Evolutionary conservation across 257 asterid genomes (phyloP).

Genomic region (Primulina huaijiensis): DNA sequence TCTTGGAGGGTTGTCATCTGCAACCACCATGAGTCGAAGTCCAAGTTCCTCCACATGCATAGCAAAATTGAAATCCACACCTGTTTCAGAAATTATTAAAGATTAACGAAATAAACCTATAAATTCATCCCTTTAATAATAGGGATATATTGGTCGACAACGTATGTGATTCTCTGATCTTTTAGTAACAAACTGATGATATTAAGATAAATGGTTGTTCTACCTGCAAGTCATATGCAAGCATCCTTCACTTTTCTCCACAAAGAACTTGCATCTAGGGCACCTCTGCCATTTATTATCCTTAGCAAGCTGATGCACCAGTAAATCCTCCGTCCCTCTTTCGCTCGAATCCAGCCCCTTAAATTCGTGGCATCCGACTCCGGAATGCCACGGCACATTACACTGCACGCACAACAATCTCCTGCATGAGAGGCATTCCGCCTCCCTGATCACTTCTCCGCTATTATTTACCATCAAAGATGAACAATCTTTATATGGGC

Average conservation of each 20-base stretch:
- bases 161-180: too few relatives aligned
- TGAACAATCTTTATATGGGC: constrained; percentile 57
- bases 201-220: not conserved
- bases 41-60: constrained; percentile 44
- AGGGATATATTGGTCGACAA: too few relatives aligned
- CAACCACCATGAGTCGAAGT: constrained; percentile 34
- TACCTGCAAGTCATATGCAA: constrained; percentile 51
- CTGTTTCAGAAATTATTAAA: constrained; percentile 21
- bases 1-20: not conserved
- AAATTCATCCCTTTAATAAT: too few relatives aligned
- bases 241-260: constrained; percentile 43
- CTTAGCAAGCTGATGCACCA: constrained; percentile 45
- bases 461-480: constrained; percentile 37
- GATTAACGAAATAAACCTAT: not conserved
- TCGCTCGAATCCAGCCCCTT: constrained; percentile 27
- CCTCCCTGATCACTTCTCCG: constrained; percentile 25
- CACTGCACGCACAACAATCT: constrained; percentile 49
- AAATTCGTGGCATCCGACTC: constrained; percentile 39
- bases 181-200: too few relatives aligned
- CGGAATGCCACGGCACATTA: constrained; percentile 50
- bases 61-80: constrained; percentile 47
- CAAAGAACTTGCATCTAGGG: constrained; percentile 32
- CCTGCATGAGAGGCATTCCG: constrained; percentile 46
- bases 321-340: constrained; percentile 37
- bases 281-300: constrained; percentile 46